Conservation (phyloP, 2,329 filamentous ascomycete species). For the Pyrenochaeta sp. region DNA sequence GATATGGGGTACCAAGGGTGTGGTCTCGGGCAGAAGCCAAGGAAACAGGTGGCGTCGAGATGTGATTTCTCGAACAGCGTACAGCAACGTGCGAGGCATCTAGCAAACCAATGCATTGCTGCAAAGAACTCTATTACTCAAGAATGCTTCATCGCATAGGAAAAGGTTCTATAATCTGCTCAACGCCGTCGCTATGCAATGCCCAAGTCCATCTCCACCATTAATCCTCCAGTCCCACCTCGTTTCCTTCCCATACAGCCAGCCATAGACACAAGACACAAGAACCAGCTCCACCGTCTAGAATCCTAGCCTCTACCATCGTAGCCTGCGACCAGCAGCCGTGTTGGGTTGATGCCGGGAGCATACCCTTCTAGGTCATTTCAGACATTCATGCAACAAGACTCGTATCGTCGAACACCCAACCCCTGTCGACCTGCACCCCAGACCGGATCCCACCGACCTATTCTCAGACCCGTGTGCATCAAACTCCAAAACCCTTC, state of each 20-base stretch:
- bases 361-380: constrained; percentile 21
- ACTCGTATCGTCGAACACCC: constrained; percentile 23
- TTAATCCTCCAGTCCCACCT: constrained; percentile 3
- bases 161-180: constrained; percentile 8
- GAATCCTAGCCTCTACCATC: too few relatives aligned
- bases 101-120: not conserved
- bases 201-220: constrained; percentile 7
- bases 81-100: too few relatives aligned
- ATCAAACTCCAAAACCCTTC: constrained; percentile 1
- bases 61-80: too few relatives aligned
- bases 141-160: not conserved
- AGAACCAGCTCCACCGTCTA: constrained; percentile 3
- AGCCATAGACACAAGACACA: too few relatives aligned
- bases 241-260: constrained; percentile 7
- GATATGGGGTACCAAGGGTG: too few relatives aligned
- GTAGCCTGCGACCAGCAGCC: constrained; percentile 4
- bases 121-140: not conserved
- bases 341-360: constrained; percentile 23
- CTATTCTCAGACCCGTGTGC: constrained; percentile 26
- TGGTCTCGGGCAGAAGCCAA: too few relatives aligned
- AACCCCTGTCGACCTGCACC: constrained; percentile 23
- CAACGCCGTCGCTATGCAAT: constrained; percentile 45
- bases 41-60: too few relatives aligned
- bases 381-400: constrained; percentile 45
- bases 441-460: constrained; percentile 23